Conservation (phyloP, 495 filamentous ascomycete species). For the Neurospora hispaniola region DNA sequence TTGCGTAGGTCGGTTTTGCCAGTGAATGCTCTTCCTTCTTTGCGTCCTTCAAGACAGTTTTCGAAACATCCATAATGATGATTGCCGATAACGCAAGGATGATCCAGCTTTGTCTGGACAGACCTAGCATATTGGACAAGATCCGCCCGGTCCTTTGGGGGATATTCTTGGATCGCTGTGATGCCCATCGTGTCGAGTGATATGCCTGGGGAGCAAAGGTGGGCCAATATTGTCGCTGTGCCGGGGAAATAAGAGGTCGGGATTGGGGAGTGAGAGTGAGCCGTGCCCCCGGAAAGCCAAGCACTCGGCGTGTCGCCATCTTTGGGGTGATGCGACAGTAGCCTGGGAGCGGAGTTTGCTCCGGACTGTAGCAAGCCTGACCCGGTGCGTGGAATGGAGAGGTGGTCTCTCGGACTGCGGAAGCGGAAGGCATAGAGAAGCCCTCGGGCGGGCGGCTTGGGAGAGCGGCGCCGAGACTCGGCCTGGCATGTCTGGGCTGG, state of each 20-base stretch:
- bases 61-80: not conserved
- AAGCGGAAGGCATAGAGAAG: not conserved
- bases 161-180: not conserved
- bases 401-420: not conserved
- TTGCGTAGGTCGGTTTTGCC: conserved; percentile 9
- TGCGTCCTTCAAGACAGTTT: not conserved
- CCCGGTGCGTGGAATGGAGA: not conserved
- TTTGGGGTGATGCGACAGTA: not conserved
- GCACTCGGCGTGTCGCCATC: not conserved
- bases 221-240: not conserved
- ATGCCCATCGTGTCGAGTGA: not conserved
- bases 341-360: not conserved
- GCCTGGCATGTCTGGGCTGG: not conserved
- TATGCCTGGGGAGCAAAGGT: not conserved
- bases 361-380: not conserved
- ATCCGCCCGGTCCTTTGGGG: not conserved
- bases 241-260: not conserved
- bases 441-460: not conserved
- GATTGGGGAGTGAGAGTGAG: not conserved
- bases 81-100: not conserved
- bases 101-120: not conserved
- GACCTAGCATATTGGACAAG: not conserved
- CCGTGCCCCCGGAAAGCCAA: not conserved
- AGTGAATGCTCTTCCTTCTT: not conserved
- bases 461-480: not conserved